These are phyloP conservation scores for Colletotrichum sublineola DNA, from an alignment of 2,329 filamentous ascomycete genomes.

Conservation along the genomic window DNA sequence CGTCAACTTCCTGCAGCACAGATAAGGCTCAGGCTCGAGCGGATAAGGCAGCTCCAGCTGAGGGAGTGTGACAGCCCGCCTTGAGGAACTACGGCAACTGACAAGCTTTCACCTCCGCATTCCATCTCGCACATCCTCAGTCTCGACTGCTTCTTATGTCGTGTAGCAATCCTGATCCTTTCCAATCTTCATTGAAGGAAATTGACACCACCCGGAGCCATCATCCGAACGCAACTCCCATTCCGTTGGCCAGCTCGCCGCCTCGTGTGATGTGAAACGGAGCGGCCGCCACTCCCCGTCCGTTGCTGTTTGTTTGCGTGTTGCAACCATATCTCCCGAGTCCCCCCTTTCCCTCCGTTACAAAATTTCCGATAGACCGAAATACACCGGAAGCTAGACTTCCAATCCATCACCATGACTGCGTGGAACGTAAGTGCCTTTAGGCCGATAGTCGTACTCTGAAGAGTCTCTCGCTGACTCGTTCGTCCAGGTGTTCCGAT, in stretches of 20 bases:
- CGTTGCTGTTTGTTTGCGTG: slow-evolving; percentile 33
- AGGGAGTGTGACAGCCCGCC: slow-evolving; percentile 14
- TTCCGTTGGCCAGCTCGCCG: slow-evolving; percentile 16
- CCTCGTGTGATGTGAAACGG: slow-evolving; percentile 43
- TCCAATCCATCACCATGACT: slow-evolving; percentile 51
- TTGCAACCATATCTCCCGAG: slow-evolving; percentile 28
- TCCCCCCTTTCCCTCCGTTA: slow-evolving; percentile 4
- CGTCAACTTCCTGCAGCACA: slow-evolving; percentile 41
- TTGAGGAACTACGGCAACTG: slow-evolving; percentile 15
- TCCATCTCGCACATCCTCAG: slow-evolving; percentile 6
- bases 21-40: slow-evolving; percentile 40
- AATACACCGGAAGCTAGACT: slow-evolving; percentile 32
- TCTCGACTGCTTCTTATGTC: slow-evolving; percentile 1
- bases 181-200: neutral
- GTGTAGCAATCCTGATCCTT: neutral
- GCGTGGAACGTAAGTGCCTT: slow-evolving; percentile 56
- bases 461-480: slow-evolving; percentile 22
- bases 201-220: neutral
- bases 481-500: slow-evolving; percentile 71
- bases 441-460: neutral
- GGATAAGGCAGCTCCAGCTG: slow-evolving; percentile 37
- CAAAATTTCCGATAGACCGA: slow-evolving; percentile 10
- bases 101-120: slow-evolving; percentile 17
- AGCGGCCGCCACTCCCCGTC: slow-evolving; percentile 25
- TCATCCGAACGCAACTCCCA: slow-evolving; percentile 11